Conservation (phyloP, 805 yeast species). For the Yarrowia sp. region DNA sequence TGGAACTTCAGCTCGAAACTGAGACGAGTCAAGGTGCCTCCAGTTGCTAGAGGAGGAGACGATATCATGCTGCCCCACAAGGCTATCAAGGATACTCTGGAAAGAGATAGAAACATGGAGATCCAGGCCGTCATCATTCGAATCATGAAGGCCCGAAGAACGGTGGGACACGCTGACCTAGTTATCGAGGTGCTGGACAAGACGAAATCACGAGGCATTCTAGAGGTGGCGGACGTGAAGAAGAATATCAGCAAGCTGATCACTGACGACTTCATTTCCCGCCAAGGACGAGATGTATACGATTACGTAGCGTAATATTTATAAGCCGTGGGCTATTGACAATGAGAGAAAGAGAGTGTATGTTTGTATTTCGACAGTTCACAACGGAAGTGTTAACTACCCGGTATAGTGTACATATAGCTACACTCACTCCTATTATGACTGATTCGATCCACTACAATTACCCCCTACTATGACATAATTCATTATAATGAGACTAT, state of each 20-base stretch:
- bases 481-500: too few species aligned
- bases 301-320: conserved; percentile 30
- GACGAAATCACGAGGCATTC: conserved; percentile 47
- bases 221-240: conserved; percentile 47
- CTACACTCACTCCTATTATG: too few species aligned
- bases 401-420: too few species aligned
- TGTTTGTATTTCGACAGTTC: too few species aligned
- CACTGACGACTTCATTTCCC: conserved; percentile 27
- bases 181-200: conserved; percentile 45
- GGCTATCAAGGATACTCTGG: conserved; percentile 45
- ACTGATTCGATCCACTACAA: too few species aligned
- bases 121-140: conserved; percentile 49
- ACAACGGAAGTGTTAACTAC: too few species aligned
- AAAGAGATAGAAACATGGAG: conserved; percentile 48
- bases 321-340: background rate
- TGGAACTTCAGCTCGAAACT: conserved; percentile 44
- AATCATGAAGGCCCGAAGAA: conserved; percentile 47
- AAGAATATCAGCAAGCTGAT: conserved; percentile 47
- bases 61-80: conserved; percentile 38
- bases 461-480: too few species aligned
- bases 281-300: conserved; percentile 24
- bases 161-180: conserved; percentile 46
- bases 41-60: conserved; percentile 41
- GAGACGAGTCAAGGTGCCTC: conserved; percentile 45
- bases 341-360: too few species aligned